Percentiles rank a stretch among this genome's conserved stretches.
Conservation (phyloP, 108 stramenopile genomes). For the Cyclotella baltica region DNA sequence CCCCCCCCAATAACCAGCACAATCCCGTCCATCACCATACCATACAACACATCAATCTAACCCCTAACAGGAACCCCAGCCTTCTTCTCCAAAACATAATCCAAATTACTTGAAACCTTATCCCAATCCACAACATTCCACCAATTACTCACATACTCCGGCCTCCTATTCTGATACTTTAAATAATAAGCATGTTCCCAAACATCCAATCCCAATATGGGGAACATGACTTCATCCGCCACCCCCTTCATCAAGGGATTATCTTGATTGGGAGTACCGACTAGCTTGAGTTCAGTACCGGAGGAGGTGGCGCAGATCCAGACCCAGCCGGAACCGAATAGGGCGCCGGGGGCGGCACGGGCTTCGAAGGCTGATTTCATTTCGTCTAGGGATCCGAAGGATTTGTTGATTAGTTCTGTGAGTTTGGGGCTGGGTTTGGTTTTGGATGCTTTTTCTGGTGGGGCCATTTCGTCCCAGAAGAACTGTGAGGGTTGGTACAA, state of each 20-base stretch:
- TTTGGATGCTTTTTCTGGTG: slow-evolving; percentile 86
- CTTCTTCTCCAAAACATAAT: slow-evolving; percentile 86
- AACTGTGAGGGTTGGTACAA: slow-evolving; percentile 46
- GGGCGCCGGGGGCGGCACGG: slow-evolving; percentile 89
- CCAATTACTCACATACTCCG: slow-evolving; percentile 93
- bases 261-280: slow-evolving; percentile 97
- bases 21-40: not conserved
- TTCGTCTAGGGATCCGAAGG: slow-evolving; percentile 87
- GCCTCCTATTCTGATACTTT: slow-evolving; percentile 98
- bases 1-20: too few species aligned
- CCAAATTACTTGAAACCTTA: slow-evolving; percentile 91
- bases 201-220: slow-evolving; percentile 98
- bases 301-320: slow-evolving; percentile 94
- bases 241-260: slow-evolving; percentile 97
- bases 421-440: slow-evolving; percentile 86
- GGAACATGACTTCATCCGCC: slow-evolving; percentile 90
- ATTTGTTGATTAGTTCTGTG: slow-evolving; percentile 80
- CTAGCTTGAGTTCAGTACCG: slow-evolving; percentile 88
- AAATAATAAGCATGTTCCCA: slow-evolving; percentile 99
- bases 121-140: slow-evolving; percentile 99
- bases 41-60: slow-evolving; percentile 21
- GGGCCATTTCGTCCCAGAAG: slow-evolving; percentile 98
- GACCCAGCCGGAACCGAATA: slow-evolving; percentile 96
- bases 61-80: slow-evolving; percentile 76
- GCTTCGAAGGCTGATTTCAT: slow-evolving; percentile 93